Conservation (phyloP, 129 eudicot species). For the Artemisia tridentata region DNA sequence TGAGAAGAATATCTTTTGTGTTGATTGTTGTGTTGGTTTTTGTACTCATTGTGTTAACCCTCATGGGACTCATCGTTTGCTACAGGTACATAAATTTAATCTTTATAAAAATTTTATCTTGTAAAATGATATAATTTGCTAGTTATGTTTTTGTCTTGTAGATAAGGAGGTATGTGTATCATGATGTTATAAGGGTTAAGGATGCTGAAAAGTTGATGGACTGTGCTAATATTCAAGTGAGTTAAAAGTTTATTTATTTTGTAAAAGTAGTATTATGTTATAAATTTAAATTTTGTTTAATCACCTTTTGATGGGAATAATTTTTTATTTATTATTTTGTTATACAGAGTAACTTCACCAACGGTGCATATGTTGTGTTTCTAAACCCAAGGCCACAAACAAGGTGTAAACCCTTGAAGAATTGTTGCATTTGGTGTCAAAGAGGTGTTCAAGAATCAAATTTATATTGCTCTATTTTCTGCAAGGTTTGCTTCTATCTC, state of each 20-base stretch:
- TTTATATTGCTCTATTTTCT: slow-evolving; percentile 72
- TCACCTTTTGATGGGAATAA: slow-evolving; percentile 7
- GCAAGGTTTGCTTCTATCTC: slow-evolving; percentile 67
- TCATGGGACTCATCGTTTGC: slow-evolving; percentile 68
- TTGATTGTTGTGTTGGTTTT: slow-evolving; percentile 68
- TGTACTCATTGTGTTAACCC: slow-evolving; percentile 62
- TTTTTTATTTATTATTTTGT: not conserved
- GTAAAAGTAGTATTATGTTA: too few relatives aligned
- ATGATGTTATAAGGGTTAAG: slow-evolving; percentile 61
- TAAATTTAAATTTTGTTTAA: not conserved
- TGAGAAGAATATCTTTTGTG: slow-evolving; percentile 74
- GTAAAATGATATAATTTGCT: not conserved
- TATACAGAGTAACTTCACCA: slow-evolving; percentile 56
- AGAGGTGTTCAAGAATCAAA: slow-evolving; percentile 60
- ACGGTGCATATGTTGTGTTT: slow-evolving; percentile 77
- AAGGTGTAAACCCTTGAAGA: slow-evolving; percentile 41
- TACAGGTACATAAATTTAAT: slow-evolving; percentile 45
- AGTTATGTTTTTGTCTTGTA: slow-evolving; percentile 11
- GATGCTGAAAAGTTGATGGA: slow-evolving; percentile 84
- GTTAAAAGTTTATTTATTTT: slow-evolving; percentile 9
- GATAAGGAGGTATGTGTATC: slow-evolving; percentile 88
- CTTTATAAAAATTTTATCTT: not conserved
- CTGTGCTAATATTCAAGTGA: slow-evolving; percentile 76
- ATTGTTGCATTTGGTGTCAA: slow-evolving; percentile 57
- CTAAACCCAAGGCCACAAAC: slow-evolving; percentile 61